Evolutionary conservation across 768 basidiomycete genomes (phyloP), one percentile per base, ranked within the genome.

Genomic region (Tulasnella sp.): DNA sequence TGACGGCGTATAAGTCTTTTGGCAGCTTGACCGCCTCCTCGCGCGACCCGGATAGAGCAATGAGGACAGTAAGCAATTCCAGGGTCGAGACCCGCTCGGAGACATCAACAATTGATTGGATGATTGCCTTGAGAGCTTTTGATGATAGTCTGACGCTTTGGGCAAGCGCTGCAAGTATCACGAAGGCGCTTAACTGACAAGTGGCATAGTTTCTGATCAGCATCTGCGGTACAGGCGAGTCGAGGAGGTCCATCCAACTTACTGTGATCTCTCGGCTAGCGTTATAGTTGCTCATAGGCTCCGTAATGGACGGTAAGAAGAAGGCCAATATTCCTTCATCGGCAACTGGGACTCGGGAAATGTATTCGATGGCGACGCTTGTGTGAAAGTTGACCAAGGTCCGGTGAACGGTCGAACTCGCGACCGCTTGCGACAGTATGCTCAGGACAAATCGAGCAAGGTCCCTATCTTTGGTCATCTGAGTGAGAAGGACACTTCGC

Each of bases 371-470:
- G 69, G 96, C 86, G 0, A 90, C 90, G 9, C 93, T 92, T 9
- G 93, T 90, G 85, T 95, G 94, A 86, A 98, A 98, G 0, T 92
- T 92, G 69, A 96, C 85, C 22, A 99, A 86, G 0, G 93, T 90
- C 50, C 92, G 92, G 84, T 97, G 92, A 75, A 81, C 85, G 83
- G 91, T 90, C 77, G 93, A 80, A 0, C 91, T 89, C 28, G 83
- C 84, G 50, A 84, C 79, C 14, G 86, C 85, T 14, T 82, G 81
- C 0, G 94, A 92, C 2, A 97, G 89, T 20, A 97, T 85, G 6
- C 88, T 87, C 1, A 90, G 87, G 9, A 95, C 87, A 82, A 94
- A 94, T 28, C 93, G 92, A 6, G 96, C 90, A 6, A 96, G 86
- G 42, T 94, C 92, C 28, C 89, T 86, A 77, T 92, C 91, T 80